Conservation (phyloP, 1,139 yeast genomes). For the Arxiozyma bovina region DNA sequence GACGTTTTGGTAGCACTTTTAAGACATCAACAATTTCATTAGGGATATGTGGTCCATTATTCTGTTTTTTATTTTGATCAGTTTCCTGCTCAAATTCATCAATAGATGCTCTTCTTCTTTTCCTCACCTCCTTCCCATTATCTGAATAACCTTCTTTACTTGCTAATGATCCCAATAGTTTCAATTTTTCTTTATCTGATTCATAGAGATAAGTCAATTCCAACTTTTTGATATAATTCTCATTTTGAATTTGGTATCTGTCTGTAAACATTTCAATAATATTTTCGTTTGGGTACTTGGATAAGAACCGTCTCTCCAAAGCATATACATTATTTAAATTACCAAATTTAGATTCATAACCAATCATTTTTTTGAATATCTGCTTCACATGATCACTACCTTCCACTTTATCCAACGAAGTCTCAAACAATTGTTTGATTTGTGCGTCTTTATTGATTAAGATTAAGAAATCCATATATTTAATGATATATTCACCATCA, state of each 20-base stretch:
- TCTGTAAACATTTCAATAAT: slow-evolving; percentile 31
- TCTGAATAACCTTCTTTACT: slow-evolving; percentile 9
- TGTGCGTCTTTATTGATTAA: slow-evolving; percentile 68
- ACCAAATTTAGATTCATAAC: slow-evolving; percentile 52
- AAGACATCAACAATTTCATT: slow-evolving; percentile 24
- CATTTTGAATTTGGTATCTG: slow-evolving; percentile 32
- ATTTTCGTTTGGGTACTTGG: slow-evolving; percentile 52
- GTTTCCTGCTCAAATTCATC: not conserved
- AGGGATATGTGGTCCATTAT: slow-evolving; percentile 17
- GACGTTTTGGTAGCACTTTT: slow-evolving; percentile 28
- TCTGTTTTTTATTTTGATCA: slow-evolving; percentile 10
- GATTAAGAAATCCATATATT: slow-evolving; percentile 67
- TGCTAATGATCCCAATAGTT: not conserved
- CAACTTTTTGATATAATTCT: slow-evolving; percentile 25
- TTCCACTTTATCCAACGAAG: slow-evolving; percentile 41
- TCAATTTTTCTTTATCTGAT: not conserved
- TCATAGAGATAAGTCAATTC: slow-evolving; percentile 24
- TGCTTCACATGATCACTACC: slow-evolving; percentile 32
- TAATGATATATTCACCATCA: slow-evolving; percentile 55
- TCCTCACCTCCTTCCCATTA: slow-evolving; percentile 14
- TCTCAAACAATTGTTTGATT: slow-evolving; percentile 75
- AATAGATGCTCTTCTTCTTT: not conserved
- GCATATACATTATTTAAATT: slow-evolving; percentile 59
- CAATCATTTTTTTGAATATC: slow-evolving; percentile 41
- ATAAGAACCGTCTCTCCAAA: slow-evolving; percentile 58